Evolutionary conservation across 371 early-diverging fungal genomes (phyloP), one percentile per base, ranked within the genome.

Genomic region (Coemansia sp.): DNA sequence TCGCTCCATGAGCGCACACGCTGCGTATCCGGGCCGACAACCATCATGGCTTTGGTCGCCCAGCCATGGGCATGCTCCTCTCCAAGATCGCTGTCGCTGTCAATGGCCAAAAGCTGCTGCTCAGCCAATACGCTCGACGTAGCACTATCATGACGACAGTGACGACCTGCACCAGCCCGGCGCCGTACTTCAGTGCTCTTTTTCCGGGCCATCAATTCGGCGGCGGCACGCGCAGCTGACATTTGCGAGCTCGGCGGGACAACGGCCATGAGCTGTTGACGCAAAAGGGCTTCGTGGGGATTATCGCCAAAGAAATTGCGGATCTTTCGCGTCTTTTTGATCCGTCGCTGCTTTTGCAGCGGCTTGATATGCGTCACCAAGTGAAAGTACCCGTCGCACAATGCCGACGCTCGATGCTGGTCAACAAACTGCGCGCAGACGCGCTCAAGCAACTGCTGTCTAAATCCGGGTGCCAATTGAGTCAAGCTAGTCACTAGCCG

Each of bases 301-400:
- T 74, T 69, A 29, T 74, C 75, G 29, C 77, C 77, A 65, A 77
- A 77, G 53, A 77, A 77, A 9, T 61, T 69, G 57, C 66, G 66
- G 11, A 77, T 62, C 48, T 75, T 76, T 29, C 69, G 69, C 4
- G 77, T 75, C 62, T 75, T 76, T 48, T 62, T 60, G 6, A 75
- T 65, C 36, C 63, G 58, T 33, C 69, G 60, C 59, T 75, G 69
- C 67, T 77, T 77, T 31, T 77, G 77, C 50, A 77, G 36, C 6
- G 69, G 69, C 43, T 44, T 60, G 24, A 77, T 50, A 5, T 56
- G 75, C 36, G 49, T 39, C 11, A 49, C 69, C 59, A 69, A 58
- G 38, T 48, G 61, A 40, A 77, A 74, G 55, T 77, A 77, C 0
- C 75, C 75, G 50, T 49, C 54, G 47, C 66, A 62, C 43, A 65